Base-by-base conservation (phyloP, 495 filamentous ascomycete species). In the Penicillium crystallinum region DNA sequence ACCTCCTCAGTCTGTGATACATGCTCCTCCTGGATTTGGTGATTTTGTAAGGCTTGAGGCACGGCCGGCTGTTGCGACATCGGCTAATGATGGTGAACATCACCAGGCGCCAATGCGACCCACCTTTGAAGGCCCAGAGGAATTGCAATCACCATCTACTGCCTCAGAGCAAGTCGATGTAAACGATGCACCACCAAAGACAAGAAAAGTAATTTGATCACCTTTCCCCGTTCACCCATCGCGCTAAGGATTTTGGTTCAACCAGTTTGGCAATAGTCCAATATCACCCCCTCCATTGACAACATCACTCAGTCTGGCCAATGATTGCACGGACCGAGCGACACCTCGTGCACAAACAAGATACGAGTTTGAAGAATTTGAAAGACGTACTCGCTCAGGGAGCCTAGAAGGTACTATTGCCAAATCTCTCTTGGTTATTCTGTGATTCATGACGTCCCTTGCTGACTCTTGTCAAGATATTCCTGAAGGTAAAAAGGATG, bases 261-360 rank as follows among this genome's bases (percentile, higher is more conserved):
- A 57, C 53, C 54, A 54, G 49, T 48, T 44, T 52, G 68, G 53
- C 63, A 61, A 57, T 21, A 73, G 71, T 52, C 65, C 81, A 53
- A 65, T 75, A 54, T 80, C 83, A 18, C 86, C 83, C 2, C 85
- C 86, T 27, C 82, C 82, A 3, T 72, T 90, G 34, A 81, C 80
- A 15, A 96, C 90, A 18, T 76, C 84, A 46, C 72, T 93, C 17
- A 73, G 81, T 27, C 82, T 82, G 14, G 72, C 73, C n/a, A 71
- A 72, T 31, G 86, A 82, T 57, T 80, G 77, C 61, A 66, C 81
- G 17, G 87, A 95, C 38, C 76, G 80, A 56, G 80, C 83, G 35
- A 96, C 90, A 12, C 90, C 90, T 2, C 81, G 87, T 51, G 90
- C 90, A 10, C 89, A 95, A 60, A 92, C 86, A 38, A 72, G 89